These are phyloP conservation scores for Chalaropsis thielavioides DNA, from an alignment of 2,329 filamentous ascomycete genomes.

Conservation along the genomic window DNA sequence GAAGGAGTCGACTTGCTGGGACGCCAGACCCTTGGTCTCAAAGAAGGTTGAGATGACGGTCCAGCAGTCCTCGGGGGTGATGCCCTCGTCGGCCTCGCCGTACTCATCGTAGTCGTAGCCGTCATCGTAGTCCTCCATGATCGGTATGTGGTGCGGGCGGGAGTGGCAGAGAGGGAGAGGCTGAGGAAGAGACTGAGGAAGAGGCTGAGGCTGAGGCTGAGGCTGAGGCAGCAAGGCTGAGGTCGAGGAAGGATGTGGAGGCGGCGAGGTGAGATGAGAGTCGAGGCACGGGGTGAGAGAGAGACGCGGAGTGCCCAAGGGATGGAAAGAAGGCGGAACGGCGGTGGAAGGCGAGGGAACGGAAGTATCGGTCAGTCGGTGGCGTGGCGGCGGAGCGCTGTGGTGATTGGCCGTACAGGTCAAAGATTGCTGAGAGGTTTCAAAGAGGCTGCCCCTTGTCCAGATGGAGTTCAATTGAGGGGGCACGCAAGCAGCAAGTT, in stretches of 20 bases:
- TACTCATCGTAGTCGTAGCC: conserved; percentile 54
- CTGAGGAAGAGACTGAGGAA: background rate
- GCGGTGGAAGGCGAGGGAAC: background rate
- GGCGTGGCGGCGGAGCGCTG: background rate
- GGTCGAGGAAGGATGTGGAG: background rate
- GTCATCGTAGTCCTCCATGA: conserved; percentile 43
- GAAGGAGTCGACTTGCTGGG: conserved; percentile 95
- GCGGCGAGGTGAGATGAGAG: background rate
- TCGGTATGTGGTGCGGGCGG: conserved; percentile 20
- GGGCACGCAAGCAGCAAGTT: background rate
- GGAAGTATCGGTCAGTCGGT: background rate
- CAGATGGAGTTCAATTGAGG: no score
- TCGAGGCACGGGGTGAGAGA: background rate
- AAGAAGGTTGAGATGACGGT: conserved; percentile 95
- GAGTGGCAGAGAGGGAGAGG: conserved; percentile 3
- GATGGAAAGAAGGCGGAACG: background rate
- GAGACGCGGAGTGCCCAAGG: background rate
- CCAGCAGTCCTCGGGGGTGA: conserved; percentile 98
- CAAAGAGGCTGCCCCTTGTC: background rate
- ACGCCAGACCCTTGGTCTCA: conserved; percentile 86
- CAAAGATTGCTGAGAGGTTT: conserved; percentile 13
- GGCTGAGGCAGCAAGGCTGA: background rate
- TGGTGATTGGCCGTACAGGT: background rate
- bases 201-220: background rate
- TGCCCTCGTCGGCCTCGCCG: conserved; percentile 51